Percentiles rank a stretch among this genome's conserved stretches.
These are phyloP conservation scores for Aspergillus hiratsukae DNA, from an alignment of 2,329 filamentous ascomycete species.

Conservation along the genomic window DNA sequence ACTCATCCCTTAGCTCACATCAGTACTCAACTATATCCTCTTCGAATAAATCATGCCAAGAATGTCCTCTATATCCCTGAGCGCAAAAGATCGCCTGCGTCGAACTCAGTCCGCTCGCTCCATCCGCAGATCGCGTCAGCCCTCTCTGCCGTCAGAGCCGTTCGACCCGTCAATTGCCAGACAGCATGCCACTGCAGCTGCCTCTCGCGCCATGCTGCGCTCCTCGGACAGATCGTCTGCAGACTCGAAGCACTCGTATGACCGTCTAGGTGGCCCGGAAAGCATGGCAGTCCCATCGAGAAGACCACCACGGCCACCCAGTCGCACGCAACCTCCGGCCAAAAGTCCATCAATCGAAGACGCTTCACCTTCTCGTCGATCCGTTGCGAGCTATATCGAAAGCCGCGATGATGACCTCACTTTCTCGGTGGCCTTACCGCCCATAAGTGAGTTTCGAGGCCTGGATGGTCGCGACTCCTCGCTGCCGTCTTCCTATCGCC, in stretches of 20 bases:
- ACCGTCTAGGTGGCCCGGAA: slow-evolving; percentile 25
- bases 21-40: slow-evolving; percentile 5
- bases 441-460: slow-evolving; percentile 29
- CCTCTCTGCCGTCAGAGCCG: slow-evolving; percentile 18
- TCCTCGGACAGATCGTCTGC: slow-evolving; percentile 26
- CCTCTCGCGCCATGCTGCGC: slow-evolving; percentile 40
- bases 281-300: slow-evolving; percentile 22
- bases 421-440: slow-evolving; percentile 19
- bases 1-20: slow-evolving; percentile 4
- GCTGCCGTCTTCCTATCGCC: slow-evolving; percentile 44
- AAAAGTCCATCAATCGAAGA: slow-evolving; percentile 6
- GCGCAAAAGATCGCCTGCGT: slow-evolving; percentile 28
- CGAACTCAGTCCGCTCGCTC: slow-evolving; percentile 38
- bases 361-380: slow-evolving; percentile 2
- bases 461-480: slow-evolving; percentile 36
- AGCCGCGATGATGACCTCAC: slow-evolving; percentile 1
- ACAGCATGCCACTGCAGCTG: slow-evolving; percentile 38
- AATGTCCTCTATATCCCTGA: slow-evolving; percentile 24
- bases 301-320: slow-evolving; percentile 16
- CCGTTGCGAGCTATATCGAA: background rate
- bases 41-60: slow-evolving; percentile 14
- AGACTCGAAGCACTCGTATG: slow-evolving; percentile 25
- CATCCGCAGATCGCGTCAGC: slow-evolving; percentile 26
- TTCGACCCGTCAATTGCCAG: slow-evolving; percentile 28
- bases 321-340: slow-evolving; percentile 10